Conservation (phyloP, 1,284 basidiomycete genomes). For the Volvariella volvacea region DNA sequence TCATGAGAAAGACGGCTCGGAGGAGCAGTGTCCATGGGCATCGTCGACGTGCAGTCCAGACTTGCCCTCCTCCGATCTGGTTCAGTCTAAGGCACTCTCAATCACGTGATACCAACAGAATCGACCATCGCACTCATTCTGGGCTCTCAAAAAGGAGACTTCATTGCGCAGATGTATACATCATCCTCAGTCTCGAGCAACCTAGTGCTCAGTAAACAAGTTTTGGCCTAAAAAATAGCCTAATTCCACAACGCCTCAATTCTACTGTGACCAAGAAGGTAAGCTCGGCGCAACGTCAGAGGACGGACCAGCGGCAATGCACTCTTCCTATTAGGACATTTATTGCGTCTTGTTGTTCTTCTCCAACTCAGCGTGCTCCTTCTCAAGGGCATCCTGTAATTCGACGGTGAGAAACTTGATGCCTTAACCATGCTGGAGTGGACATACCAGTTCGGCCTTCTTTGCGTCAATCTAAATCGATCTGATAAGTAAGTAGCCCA, state of each 20-base stretch:
- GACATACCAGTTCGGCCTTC: slow-evolving; percentile 49
- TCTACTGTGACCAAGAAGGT: too few relatives aligned
- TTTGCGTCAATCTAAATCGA: slow-evolving; percentile 45
- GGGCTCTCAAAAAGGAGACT: too few relatives aligned
- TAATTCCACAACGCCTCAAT: too few relatives aligned
- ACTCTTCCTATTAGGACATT: too few relatives aligned
- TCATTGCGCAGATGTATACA: too few relatives aligned
- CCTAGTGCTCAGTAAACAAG: neutral
- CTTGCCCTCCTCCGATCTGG: neutral
- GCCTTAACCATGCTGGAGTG: neutral
- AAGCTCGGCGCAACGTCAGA: too few relatives aligned
- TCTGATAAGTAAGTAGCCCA: neutral
- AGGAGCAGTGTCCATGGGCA: neutral
- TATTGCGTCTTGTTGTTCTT: slow-evolving; percentile 10
- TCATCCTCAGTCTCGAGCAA: too few relatives aligned
- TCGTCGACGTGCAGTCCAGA: neutral
- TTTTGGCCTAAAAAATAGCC: neutral
- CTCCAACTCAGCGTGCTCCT: slow-evolving; percentile 16
- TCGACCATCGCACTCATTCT: too few relatives aligned
- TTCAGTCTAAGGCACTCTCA: too few relatives aligned
- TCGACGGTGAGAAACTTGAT: neutral
- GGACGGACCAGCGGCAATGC: too few relatives aligned
- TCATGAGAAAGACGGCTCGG: slow-evolving; percentile 22
- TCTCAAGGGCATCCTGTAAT: slow-evolving; percentile 18
- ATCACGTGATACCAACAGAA: too few relatives aligned